Evolutionary conservation across 148 eudicot species (phyloP).

Genomic region (Rhododendron griersonianum): DNA sequence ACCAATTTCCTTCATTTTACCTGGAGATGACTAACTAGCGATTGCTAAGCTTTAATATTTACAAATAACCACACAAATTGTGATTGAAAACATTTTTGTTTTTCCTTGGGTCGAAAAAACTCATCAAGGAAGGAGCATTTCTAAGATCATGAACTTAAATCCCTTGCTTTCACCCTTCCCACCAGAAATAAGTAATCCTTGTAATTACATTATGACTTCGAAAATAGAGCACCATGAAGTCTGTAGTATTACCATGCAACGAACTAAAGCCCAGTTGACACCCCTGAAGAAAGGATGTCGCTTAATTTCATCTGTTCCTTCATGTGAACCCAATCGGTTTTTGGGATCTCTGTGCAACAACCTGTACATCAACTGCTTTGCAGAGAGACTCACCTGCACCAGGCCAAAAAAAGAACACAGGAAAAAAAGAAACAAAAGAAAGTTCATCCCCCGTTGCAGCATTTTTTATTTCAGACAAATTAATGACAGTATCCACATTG

Average conservation of each 20-base stretch:
- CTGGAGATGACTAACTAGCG: background rate
- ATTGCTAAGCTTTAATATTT: background rate
- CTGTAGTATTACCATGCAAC: conserved; percentile 61
- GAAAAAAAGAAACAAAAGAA: background rate
- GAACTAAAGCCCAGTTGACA: conserved; percentile 87
- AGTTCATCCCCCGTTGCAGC: background rate
- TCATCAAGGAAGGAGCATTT: background rate
- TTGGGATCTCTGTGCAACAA: conserved; percentile 85
- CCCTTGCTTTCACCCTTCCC: background rate
- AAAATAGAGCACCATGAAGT: background rate
- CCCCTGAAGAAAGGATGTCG: conserved; percentile 89
- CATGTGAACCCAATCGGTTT: conserved; percentile 77
- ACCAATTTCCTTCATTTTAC: background rate
- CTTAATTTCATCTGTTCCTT: conserved; percentile 91
- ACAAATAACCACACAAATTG: background rate
- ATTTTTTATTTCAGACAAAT: background rate
- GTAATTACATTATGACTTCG: background rate
- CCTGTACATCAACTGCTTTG: conserved; percentile 74
- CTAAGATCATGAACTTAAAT: background rate
- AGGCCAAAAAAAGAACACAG: background rate
- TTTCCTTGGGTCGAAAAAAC: background rate
- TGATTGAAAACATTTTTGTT: background rate
- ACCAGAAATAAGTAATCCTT: background rate
- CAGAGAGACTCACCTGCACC: conserved; percentile 72
- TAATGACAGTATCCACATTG: background rate